These are phyloP conservation scores for Trichoderma sp. DNA, from an alignment of 2,329 filamentous ascomycete genomes.

Conservation along the genomic window DNA sequence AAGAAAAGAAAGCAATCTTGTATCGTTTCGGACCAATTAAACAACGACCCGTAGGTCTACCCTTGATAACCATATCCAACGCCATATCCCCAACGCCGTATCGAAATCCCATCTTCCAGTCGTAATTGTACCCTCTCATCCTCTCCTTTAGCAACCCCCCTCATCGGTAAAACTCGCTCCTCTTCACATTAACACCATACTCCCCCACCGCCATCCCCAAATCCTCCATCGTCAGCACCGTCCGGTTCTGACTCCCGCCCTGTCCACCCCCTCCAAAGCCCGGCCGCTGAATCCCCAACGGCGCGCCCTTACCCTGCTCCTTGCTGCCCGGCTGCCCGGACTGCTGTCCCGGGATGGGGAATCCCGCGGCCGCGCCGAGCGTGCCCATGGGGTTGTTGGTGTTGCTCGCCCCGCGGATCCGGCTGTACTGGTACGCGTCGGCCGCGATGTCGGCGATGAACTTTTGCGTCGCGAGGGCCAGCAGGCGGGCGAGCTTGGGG, in stretches of 20 bases:
- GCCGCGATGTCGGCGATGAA: slow-evolving; percentile 97
- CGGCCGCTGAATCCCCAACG: slow-evolving; percentile 73
- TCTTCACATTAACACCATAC: slow-evolving; percentile 96
- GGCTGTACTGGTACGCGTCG: slow-evolving; percentile 96
- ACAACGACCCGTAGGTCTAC: slow-evolving; percentile 1
- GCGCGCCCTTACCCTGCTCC: slow-evolving; percentile 60
- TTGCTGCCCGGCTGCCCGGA: slow-evolving; percentile 59
- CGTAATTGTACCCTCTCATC: neutral
- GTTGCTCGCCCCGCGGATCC: slow-evolving; percentile 85
- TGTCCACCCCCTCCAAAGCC: slow-evolving; percentile 87
- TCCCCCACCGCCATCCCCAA: slow-evolving; percentile 96
- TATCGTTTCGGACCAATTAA: slow-evolving; percentile 14
- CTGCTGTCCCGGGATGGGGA: slow-evolving; percentile 65
- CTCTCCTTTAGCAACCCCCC: neutral
- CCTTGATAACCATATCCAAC: slow-evolving; percentile 7
- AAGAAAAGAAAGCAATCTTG: neutral
- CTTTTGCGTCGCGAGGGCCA: slow-evolving; percentile 97
- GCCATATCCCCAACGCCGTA: slow-evolving; percentile 28
- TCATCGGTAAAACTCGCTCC: slow-evolving; percentile 84
- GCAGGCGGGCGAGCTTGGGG: slow-evolving; percentile 83
- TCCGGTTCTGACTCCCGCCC: slow-evolving; percentile 84
- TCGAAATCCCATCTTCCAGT: neutral
- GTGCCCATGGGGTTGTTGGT: slow-evolving; percentile 91
- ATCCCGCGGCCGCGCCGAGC: slow-evolving; percentile 73
- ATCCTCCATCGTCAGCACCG: slow-evolving; percentile 98